Base-by-base conservation (phyloP, 2,329 filamentous ascomycete species). In the Claviceps cyperi region DNA sequence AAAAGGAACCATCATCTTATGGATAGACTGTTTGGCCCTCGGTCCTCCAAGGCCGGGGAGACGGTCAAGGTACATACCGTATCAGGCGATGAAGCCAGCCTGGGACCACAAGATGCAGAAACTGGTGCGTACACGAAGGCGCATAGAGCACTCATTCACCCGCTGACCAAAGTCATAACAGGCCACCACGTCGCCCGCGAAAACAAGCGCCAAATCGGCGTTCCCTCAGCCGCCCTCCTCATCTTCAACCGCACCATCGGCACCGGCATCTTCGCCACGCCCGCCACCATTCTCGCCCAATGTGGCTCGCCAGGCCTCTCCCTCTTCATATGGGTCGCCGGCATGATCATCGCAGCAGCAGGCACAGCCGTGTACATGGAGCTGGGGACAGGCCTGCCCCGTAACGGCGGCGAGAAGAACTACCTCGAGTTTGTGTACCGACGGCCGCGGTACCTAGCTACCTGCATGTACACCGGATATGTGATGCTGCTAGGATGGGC, bases 171-270 rank as follows among this genome's bases (percentile, higher is more conserved):
- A 35, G 1, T n/a, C n/a, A 22, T 21, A 5, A 37, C 3, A 37
- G 28, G 28, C 3, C 28, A 32, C 28, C 28, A 32, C 11, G 9
- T 11, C 9, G 28, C 28, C 5, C 66, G 68, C 40, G 71, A 75
- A 6, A 66, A 67, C 51, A 76, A 76, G 56, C 69, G 75, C 39
- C 72, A 78, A 58, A 77, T 81, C 51, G 77, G 77, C 45, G 58
- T 78, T 46, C 62, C 70, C 45, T 75, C 72, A 5, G 77, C 78
- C 19, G 65, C 72, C 19, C 77, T 80, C 62, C 67, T 81, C 51
- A 79, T 82, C 60, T 75, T 81, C 62, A 81, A 81, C 66, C 75
- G 78, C 51, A 77, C 83, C 66, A 77, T 84, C 51, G 80, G 80
- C 41, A 82, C 78, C 11, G 80, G 80, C 54, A 83, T 84, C 63